Percentiles rank a stretch among this genome's conserved stretches.
Evolutionary conservation across 352 stramenopile species (phyloP).

Genomic region (Pythium periplocum): DNA sequence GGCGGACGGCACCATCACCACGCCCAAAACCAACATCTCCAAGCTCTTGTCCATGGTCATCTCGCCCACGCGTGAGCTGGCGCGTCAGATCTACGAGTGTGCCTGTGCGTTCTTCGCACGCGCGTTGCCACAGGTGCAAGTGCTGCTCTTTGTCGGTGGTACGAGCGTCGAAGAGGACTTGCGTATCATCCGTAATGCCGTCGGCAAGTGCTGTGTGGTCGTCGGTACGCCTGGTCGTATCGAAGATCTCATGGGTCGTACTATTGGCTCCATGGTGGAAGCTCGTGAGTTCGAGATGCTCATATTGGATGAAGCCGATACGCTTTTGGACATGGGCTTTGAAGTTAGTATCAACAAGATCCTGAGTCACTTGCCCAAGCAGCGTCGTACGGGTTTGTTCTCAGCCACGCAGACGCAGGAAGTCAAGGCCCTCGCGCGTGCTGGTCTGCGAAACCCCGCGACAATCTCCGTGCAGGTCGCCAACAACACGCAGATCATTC

Average conservation of each 20-base stretch:
- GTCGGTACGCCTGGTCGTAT: constrained; percentile 81
- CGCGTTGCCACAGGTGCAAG: constrained; percentile 58
- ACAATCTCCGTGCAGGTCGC: constrained; percentile 96
- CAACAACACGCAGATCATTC: constrained; percentile 73
- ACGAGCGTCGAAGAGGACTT: constrained; percentile 86
- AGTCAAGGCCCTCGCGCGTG: constrained; percentile 93
- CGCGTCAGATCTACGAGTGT: constrained; percentile 80
- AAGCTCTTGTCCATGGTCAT: constrained; percentile 84
- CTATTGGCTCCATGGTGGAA: constrained; percentile 72
- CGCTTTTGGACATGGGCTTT: constrained; percentile 97
- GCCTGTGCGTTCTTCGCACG: constrained; percentile 54
- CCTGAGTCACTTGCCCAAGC: constrained; percentile 93
- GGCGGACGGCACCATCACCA: constrained; percentile 48
- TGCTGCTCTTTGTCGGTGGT: constrained; percentile 88
- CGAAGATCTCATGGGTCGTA: constrained; percentile 86
- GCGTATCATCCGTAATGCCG: constrained; percentile 44
- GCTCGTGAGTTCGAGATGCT: constrained; percentile 95
- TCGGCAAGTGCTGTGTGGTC: constrained; percentile 67
- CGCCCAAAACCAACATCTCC: constrained; percentile 46
- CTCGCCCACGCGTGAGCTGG: constrained; percentile 87
- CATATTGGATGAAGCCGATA: constrained; percentile 99
- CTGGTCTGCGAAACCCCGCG: constrained; percentile 97
- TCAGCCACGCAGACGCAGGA: constrained; percentile 92
- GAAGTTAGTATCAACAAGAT: constrained; percentile 95
- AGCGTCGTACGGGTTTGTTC: constrained; percentile 93